Evolutionary conservation across 2,329 filamentous ascomycete genomes (phyloP), one percentile per base, ranked within the genome.

Genomic region (Aspergillus oerlinghausenensis): DNA sequence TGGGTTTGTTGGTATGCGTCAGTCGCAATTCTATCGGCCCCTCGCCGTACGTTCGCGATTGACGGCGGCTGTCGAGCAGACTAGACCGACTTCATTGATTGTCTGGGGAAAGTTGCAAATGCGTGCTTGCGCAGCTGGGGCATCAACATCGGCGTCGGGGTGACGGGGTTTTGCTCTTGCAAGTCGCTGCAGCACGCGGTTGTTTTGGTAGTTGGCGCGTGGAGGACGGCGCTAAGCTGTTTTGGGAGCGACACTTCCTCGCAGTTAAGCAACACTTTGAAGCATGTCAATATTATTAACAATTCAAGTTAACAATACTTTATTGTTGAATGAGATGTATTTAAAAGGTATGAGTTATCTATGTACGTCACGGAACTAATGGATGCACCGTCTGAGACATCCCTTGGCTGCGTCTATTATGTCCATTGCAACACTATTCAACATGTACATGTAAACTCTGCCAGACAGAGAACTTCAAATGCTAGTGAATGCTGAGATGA

Each of bases 131-230:
- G 61, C 60, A 56, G 61, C 49, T 52, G 3, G 59, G 57, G 52
- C 50, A 26, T 50, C 49, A 55, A 47, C 51, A 54, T 56, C 19
- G 56, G 58, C 57, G 58, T 63, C 49, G 52, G 52, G 52, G 29
- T 58, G 60, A 55, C 55, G 58, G 59, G 59, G 55, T 60, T 60
- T 61, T 57, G 52, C 57, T 58, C 52, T 60, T 58, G 55, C 51
- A 57, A 60, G 60, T 63, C 56, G 53, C 40, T 50, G 29, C 57
- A 63, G 65, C 69, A 72, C 70, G 70, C 70, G 69, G 69, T 73
- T 73, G 70, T 73, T 73, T 73, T 73, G 71, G 70, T 73, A 64
- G 67, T 69, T 69, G 65, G 68, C 70, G 71, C 69, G 71, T 71
- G 71, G 68, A 50, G 68, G 64, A 61, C 45, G 52, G 54, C 70